These are phyloP conservation scores for Esteya vermicola DNA, from an alignment of 2,329 filamentous ascomycete species.

Conservation along the genomic window DNA sequence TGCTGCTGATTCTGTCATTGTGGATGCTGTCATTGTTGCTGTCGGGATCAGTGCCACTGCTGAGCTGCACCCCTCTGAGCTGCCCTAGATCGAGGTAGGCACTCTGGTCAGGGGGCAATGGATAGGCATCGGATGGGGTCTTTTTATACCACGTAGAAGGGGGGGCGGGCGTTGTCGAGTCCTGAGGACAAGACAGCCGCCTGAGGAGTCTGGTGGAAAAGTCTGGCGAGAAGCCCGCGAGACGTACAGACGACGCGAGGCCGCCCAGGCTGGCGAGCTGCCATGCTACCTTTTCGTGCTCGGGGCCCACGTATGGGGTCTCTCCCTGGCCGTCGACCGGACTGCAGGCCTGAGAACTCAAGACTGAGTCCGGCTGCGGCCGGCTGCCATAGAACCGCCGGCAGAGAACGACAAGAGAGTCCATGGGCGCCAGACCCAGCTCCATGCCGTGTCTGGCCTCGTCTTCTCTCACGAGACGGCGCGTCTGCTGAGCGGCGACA, in stretches of 20 bases:
- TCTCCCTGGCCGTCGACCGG: neutral
- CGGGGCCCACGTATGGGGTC: conserved; percentile 10
- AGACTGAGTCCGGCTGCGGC: no score
- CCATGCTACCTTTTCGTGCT: conserved; percentile 15
- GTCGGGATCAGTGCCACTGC: no score
- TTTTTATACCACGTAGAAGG: conserved; percentile 7
- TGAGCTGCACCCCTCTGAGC: neutral
- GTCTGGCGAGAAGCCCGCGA: conserved; percentile 18
- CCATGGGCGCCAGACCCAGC: neutral
- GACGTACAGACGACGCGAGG: conserved; percentile 17
- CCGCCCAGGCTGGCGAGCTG: conserved; percentile 16
- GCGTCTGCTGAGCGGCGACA: conserved; percentile 13
- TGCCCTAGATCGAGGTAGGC: conserved; percentile 9
- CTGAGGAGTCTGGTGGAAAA: neutral
- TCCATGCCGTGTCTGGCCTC: no score
- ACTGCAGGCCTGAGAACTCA: neutral
- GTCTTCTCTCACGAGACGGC: no score
- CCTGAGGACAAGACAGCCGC: no score
- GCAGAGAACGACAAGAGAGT: neutral
- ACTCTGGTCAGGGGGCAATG: conserved; percentile 15
- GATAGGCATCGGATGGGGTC: conserved; percentile 18
- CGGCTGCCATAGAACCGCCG: neutral
- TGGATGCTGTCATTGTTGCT: neutral
- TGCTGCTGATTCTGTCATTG: neutral
- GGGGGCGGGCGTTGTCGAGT: neutral